Evolutionary conservation across 2,329 filamentous ascomycete species (phyloP).

Genomic region (Curvularia lunata): DNA sequence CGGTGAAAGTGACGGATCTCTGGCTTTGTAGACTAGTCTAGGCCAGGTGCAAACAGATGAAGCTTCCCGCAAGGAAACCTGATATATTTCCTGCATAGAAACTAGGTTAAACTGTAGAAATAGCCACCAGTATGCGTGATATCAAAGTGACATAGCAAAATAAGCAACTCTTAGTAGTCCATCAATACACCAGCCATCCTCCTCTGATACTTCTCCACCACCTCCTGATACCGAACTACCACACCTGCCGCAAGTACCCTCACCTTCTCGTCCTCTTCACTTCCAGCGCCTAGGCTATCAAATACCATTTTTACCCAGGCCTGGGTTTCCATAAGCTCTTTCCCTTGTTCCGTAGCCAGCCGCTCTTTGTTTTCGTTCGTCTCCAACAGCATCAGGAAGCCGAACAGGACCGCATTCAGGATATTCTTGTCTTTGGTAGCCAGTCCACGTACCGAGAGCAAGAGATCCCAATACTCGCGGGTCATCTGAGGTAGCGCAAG

Average conservation of each 20-base stretch:
- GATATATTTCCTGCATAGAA: no score
- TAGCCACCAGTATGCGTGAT: no score
- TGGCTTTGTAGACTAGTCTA: no score
- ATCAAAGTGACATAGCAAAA: no score
- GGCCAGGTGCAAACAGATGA: no score
- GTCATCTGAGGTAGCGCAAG: constrained; percentile 80
- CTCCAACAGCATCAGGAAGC: constrained; percentile 80
- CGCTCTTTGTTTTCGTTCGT: constrained; percentile 76
- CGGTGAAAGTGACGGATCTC: no score
- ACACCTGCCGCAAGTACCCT: constrained; percentile 80
- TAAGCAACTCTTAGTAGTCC: constrained; percentile 47
- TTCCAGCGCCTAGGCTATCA: constrained; percentile 54
- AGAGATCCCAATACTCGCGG: constrained; percentile 80
- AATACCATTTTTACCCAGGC: constrained; percentile 86
- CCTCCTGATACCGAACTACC: constrained; percentile 77
- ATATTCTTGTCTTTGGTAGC: constrained; percentile 65
- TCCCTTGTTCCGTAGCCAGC: constrained; percentile 75
- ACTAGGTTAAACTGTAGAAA: no score
- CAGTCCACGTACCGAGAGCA: constrained; percentile 70
- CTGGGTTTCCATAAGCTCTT: constrained; percentile 81
- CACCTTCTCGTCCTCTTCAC: constrained; percentile 76
- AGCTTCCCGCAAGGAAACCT: no score
- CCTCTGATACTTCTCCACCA: constrained; percentile 80
- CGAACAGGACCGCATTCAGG: constrained; percentile 76
- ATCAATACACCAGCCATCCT: constrained; percentile 74